These are phyloP conservation scores for Saccharomyces pastorianus DNA, from an alignment of 1,139 yeast species.

Conservation along the genomic window DNA sequence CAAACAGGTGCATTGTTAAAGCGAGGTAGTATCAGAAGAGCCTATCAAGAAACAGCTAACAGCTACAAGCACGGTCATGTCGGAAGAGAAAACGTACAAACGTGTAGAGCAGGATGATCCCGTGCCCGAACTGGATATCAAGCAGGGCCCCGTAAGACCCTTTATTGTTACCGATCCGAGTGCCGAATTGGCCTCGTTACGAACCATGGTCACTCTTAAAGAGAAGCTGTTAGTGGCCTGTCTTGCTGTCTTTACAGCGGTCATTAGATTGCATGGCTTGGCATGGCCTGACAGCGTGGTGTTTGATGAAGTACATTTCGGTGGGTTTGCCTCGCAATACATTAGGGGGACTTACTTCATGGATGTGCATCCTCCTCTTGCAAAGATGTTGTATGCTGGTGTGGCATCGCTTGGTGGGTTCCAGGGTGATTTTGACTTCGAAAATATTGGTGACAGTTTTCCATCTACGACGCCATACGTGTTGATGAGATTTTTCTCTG, in stretches of 20 bases:
- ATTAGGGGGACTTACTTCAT: constrained; percentile 67
- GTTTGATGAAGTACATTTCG: constrained; percentile 86
- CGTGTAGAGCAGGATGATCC: constrained; percentile 32
- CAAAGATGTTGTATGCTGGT: constrained; percentile 80
- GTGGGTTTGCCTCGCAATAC: constrained; percentile 71
- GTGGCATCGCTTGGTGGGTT: constrained; percentile 67
- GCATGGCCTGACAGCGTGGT: constrained; percentile 73
- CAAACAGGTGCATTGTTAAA: not conserved
- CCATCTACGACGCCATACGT: constrained; percentile 62
- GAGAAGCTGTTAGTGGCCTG: constrained; percentile 40
- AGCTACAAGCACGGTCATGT: constrained; percentile 2
- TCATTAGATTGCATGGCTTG: constrained; percentile 54
- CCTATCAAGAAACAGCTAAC: not conserved
- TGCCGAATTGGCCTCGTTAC: constrained; percentile 32
- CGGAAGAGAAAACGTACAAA: not conserved
- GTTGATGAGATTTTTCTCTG: constrained; percentile 81
- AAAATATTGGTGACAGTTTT: constrained; percentile 57
- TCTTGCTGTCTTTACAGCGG: constrained; percentile 46
- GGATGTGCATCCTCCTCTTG: constrained; percentile 94
- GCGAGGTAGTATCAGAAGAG: not conserved
- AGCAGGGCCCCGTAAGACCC: constrained; percentile 37
- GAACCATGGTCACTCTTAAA: constrained; percentile 31
- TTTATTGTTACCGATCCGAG: constrained; percentile 40
- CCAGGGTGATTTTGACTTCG: constrained; percentile 66
- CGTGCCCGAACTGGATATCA: constrained; percentile 37